Conservation (phyloP, 1,284 basidiomycete species). For the Ceratobasidium sp. region DNA sequence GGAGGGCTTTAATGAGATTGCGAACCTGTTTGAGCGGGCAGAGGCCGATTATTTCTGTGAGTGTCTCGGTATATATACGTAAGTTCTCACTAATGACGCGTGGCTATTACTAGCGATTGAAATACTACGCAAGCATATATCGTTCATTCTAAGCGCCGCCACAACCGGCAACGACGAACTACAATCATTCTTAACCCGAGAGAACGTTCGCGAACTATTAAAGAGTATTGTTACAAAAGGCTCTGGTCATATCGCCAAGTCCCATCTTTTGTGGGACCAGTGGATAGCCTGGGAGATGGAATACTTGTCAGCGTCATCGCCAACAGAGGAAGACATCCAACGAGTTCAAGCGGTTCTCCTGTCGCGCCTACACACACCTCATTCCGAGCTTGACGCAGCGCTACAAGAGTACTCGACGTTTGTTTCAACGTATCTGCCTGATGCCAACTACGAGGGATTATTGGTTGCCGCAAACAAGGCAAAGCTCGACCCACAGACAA, state of each 20-base stretch:
- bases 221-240: conserved; percentile 61
- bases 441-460: conserved; percentile 74
- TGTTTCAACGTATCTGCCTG: conserved; percentile 75
- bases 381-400: conserved; percentile 68
- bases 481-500: conserved; percentile 62
- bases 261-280: conserved; percentile 44
- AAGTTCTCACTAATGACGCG: conserved; percentile 20
- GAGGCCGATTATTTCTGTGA: conserved; percentile 83
- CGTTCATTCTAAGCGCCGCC: conserved; percentile 67
- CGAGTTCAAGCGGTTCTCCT: conserved; percentile 48
- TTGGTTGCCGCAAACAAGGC: conserved; percentile 78
- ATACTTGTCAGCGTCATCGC: conserved; percentile 10
- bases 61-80: conserved; percentile 46
- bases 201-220: conserved; percentile 66
- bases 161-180: conserved; percentile 56
- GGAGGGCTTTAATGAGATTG: conserved; percentile 62
- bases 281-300: conserved; percentile 38
- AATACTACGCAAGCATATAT: conserved; percentile 70
- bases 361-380: conserved; percentile 49
- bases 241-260: conserved; percentile 65
- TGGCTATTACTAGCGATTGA: conserved; percentile 63
- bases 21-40: conserved; percentile 70
- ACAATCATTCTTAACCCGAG: conserved; percentile 49
- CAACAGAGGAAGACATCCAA: conserved; percentile 45
- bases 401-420: conserved; percentile 86